Evolutionary conservation across 108 stramenopile genomes (phyloP).

Genomic region (Nitzschia palea): DNA sequence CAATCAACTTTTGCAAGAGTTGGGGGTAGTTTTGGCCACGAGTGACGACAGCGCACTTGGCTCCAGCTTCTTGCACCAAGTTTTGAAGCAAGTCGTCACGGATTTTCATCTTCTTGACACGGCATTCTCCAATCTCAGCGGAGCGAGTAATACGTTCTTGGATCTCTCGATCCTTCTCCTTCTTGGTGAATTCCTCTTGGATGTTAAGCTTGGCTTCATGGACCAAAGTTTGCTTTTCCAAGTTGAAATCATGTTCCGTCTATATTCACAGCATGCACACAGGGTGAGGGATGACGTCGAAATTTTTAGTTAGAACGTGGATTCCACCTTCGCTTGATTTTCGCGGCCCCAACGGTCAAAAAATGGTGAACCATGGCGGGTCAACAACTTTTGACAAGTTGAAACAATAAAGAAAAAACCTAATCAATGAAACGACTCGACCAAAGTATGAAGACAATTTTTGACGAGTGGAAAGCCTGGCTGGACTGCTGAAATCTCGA

Average conservation of each 20-base stretch:
- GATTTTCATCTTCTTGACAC: constrained; percentile 97
- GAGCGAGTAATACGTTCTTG: constrained; percentile 93
- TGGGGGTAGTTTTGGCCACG: constrained; percentile 88
- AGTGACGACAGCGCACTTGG: constrained; percentile 81
- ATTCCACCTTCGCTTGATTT: too few species aligned
- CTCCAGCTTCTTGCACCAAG: constrained; percentile 71
- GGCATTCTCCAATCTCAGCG: constrained; percentile 92
- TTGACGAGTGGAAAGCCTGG: too few species aligned
- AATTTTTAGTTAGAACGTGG: not conserved
- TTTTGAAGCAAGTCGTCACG: constrained; percentile 91
- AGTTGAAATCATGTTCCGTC: constrained; percentile 97
- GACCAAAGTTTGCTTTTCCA: constrained; percentile 99
- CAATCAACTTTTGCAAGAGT: constrained; percentile 94
- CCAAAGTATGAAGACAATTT: too few species aligned
- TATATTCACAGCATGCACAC: constrained; percentile 7
- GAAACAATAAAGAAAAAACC: too few species aligned
- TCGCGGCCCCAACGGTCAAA: too few species aligned
- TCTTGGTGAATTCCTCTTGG: constrained; percentile 96
- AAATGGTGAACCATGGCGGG: too few species aligned
- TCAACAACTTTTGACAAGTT: too few species aligned
- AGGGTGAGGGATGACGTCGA: not conserved
- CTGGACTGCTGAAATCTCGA: too few species aligned
- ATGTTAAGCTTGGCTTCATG: constrained; percentile 97
- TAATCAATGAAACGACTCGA: too few species aligned
- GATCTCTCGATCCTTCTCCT: constrained; percentile 95